Evolutionary conservation across 495 filamentous ascomycete species (phyloP), one percentile per base, ranked within the genome.

Genomic region (Trichocladium antarcticum): DNA sequence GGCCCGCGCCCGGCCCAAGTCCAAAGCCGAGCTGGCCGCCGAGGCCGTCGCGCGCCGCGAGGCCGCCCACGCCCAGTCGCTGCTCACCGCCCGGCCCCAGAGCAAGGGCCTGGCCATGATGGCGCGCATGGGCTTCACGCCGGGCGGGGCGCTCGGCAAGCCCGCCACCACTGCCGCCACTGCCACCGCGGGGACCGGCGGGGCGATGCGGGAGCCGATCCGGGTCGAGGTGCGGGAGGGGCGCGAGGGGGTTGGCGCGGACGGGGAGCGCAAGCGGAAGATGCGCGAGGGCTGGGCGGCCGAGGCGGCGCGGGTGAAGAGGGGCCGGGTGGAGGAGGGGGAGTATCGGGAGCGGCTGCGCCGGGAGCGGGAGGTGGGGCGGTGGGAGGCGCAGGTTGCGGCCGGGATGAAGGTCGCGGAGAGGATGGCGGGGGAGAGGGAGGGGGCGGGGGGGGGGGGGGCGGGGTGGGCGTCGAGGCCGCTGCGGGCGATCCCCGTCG

Each of bases 81-180:
- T 95, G 21, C 68, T 86, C 14, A 51, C 54, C 8, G 42, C 40
- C 17, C 45, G 32, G 34, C 46, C 51, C 4, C 48, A 72, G 43
- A 83, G 75, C 66, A 98, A 96, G 64, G 92, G 92, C 2, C 80
- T 89, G 47, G 74, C 85, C 49, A 95, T 98, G 88, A 92, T 98
- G 89, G 81, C 85, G n/a, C 88, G 83, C 64, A 83, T 98, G 71
- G 92, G 92, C 6, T 98, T 89, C 67, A 83, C 84, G 12, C 78
- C 79, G 42, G 74, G 77, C 0, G 73, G 22, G 11, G 15, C 19
- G 7, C 14, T 6, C 17, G 40, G 19, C n/a, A n/a, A n/a, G n/a
- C n/a, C n/a, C n/a, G n/a, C n/a, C n/a, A n/a, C n/a, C n/a, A n/a
- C n/a, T n/a, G n/a, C 7, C 10, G 20, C 19, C 17, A 2, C 24